Base-by-base conservation (phyloP, 2,329 filamentous ascomycete species). In the Claviceps pazoutovae region DNA sequence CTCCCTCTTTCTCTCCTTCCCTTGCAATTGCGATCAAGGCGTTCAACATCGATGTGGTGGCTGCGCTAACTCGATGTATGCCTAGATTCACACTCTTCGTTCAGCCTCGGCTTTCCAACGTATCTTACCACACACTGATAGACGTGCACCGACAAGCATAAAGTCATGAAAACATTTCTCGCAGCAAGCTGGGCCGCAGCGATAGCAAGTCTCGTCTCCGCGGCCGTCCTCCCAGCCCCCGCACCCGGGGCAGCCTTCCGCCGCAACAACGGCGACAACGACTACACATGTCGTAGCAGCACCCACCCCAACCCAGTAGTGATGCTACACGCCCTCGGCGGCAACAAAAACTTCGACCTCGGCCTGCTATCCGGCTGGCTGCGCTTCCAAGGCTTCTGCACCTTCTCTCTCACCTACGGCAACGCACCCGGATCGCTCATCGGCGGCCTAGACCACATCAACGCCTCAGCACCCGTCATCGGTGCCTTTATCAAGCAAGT, bases 321-420 rank as follows among this genome's bases (percentile, higher is more conserved):
- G 26, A 52, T 59, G 14, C 47, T 60, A 3, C 58, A 60, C 51
- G 57, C 55, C n/a, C 56, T 59, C 16, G 57, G 55, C 13, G 53
- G 51, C 16, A 58, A 53, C 21, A 51, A 51, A 21, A 47, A 56
- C 52, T 51, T 57, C 46, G 56, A 54, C 42, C 46, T 60, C 52
- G 53, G 55, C 53, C 42, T 54, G 1, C 49, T 60, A 26, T 56
- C 58, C 41, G 13, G n/a, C 4, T 57, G 54, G 52, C 53, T 60
- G 5, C 44, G 55, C 9, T 19, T 9, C 5, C 42, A 41, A 11
- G 55, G 55, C 21, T 56, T 54, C 53, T 60, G 58, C 56, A 59
- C 57, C 30, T 60, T 56, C 43, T 55, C 56, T 7, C 53, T 56
- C 5, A 57, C 57, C 19, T 60, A 60, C 37, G 58, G 58, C 41